Evolutionary conservation across 192 early-diverging fungal species (phyloP), one percentile per base, ranked within the genome.

Genomic region (Coemansia sp.): DNA sequence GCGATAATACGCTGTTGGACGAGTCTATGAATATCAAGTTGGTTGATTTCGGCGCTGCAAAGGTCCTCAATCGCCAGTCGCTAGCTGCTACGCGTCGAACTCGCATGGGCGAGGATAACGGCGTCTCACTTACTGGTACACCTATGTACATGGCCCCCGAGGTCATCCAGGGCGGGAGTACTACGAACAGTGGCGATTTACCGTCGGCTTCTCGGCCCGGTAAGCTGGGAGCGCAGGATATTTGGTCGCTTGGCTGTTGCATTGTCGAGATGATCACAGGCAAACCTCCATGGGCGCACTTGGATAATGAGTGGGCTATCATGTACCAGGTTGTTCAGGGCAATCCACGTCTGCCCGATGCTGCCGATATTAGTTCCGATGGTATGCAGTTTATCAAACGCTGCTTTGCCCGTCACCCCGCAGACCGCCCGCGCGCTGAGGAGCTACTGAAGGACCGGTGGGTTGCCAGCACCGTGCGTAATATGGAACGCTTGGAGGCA

Each of bases 261-360:
- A 83, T 97, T 13, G 77, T 95, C 34, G 94, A 95, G 69, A 94
- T 97, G 92, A 83, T 92, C 2, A 95, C 93, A 0, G 95, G 95
- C n/a, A 75, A 85, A 34, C 88, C 88, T 56, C 93, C 94, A 2
- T 96, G 94, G 94, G 83, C 89, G 16, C 88, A 90, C 51, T 59
- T 96, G 28, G 94, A 96, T 62, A 96, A 96, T 65, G 92, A 96
- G 76, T 96, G 92, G 92, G 90, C 94, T 1, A 89, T 96, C 33
- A 96, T 96, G 92, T 96, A 90, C 67, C 91, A 94, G 65, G 92
- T 93, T 7, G 90, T 90, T 0, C 86, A 88, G 3, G 85, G 88
- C 3, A 86, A 88, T 43, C 91, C 93, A 37, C 89, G 91, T 10
- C 66, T 96, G 40, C 94, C 94, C 0, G 88, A 88, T 46, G 62